Conservation (phyloP, 2,329 filamentous ascomycete species). For the Sporothrix variecibatus region DNA sequence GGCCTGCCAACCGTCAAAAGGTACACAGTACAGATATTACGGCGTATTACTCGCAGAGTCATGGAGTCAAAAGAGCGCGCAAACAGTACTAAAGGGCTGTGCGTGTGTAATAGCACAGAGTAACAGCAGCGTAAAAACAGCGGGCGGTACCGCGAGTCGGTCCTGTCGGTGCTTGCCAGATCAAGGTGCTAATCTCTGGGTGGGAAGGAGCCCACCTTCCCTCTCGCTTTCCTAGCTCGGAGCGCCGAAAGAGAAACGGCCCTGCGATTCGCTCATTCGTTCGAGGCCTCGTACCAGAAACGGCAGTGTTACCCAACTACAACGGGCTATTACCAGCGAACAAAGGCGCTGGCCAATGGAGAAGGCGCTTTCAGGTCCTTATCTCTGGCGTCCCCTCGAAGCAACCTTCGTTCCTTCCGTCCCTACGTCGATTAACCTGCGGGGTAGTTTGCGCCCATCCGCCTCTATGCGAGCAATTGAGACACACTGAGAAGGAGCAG, state of each 20-base stretch:
- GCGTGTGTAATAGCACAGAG: slow-evolving; percentile 6
- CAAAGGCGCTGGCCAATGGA: neutral
- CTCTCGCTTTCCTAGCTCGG: neutral
- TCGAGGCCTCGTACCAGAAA: neutral
- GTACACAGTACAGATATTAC: neutral
- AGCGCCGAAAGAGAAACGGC: neutral
- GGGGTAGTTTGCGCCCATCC: slow-evolving; percentile 6
- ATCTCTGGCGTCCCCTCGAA: neutral
- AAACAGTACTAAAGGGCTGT: neutral
- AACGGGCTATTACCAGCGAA: neutral
- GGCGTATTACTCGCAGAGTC: neutral
- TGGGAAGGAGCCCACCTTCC: neutral
- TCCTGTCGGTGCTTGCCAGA: neutral
- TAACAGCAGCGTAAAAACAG: neutral
- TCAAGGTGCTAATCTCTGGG: neutral
- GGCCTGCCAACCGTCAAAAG: neutral
- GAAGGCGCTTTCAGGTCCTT: neutral
- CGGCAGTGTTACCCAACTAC: slow-evolving; percentile 7
- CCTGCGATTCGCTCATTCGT: neutral
- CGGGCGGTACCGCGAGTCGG: slow-evolving; percentile 13
- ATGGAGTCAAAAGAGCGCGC: neutral
- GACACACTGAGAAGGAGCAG: neutral
- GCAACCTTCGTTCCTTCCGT: neutral
- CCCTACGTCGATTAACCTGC: neutral
- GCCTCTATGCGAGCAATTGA: neutral